Percentiles rank a stretch among this genome's conserved stretches.
phyloP scores from a whole-genome alignment of 176 grass and related monocot genomes.

The Tillandsia leiboldiana region DNA sequence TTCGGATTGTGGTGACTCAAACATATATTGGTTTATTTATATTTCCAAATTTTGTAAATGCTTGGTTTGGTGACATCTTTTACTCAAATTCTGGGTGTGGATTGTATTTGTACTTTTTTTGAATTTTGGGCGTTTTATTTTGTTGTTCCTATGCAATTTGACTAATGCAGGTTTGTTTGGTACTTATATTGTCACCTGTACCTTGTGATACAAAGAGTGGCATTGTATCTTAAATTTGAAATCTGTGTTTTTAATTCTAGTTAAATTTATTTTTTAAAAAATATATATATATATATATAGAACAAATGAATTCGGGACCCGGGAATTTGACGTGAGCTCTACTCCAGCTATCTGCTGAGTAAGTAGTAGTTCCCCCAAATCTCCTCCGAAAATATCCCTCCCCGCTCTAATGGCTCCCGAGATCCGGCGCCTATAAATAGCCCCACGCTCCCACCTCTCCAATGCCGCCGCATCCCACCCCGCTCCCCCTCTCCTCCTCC shows the following conservation, averaged over 20 bases:
- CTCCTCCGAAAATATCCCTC: neutral
- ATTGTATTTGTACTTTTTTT: neutral
- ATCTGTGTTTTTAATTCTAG: too few relatives aligned
- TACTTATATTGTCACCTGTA: too few relatives aligned
- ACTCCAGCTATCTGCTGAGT: neutral
- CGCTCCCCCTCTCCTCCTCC: conserved; percentile 9
- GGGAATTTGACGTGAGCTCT: too few relatives aligned
- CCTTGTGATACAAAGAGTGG: too few relatives aligned
- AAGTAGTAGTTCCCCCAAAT: neutral
- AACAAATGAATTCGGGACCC: too few relatives aligned
- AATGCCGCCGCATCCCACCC: neutral
- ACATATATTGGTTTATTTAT: neutral
- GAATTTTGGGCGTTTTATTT: too few relatives aligned
- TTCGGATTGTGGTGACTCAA: neutral
- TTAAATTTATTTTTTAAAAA: too few relatives aligned
- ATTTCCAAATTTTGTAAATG: neutral
- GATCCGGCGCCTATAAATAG: conserved; percentile 1
- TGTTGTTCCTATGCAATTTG: too few relatives aligned
- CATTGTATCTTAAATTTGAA: too few relatives aligned
- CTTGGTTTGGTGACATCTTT: neutral
- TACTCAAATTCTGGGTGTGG: neutral
- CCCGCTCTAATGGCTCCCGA: neutral
- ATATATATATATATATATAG: too few relatives aligned
- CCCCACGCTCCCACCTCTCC: neutral
- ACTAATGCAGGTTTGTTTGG: too few relatives aligned